Base-by-base conservation (phyloP, 1,139 yeast genomes). In the Scheffersomyces lignicola region DNA sequence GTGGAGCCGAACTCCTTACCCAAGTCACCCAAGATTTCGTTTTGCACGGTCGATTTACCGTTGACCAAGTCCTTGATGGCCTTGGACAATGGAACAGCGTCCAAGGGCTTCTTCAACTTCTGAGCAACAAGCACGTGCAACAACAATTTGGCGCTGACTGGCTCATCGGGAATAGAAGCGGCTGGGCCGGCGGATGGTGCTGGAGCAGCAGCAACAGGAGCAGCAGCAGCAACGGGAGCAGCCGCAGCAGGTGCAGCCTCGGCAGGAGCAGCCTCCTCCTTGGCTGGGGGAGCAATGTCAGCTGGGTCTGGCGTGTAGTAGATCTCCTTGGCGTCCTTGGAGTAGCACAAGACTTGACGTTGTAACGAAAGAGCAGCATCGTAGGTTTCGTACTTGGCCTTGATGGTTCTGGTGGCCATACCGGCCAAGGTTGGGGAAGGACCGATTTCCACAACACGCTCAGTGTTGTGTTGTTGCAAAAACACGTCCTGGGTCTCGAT, bases 351-450 rank as follows among this genome's bases (percentile, higher is more conserved):
- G 34, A 92, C 95, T 67, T 92, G 95, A 75, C 99, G 92, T 60
- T 92, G 96, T 58, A 92, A 76, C 36, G 96, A 88, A 55, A 90
- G 73, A 33, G 98, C 97, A 40, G 98, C 97, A 61, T 92, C 99
- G 59, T 89, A 92, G 31, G 96, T 85, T 67, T 92, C 97, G 64
- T 89, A 92, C 68, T 90, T 92, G 58, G 95, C 88, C 70, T 89
- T 90, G 62, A 92, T 79, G 44, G 99, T 92, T 70, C 97, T 82
- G 50, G 87, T 80, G 43, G 98, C 97, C 99, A 92, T 92, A 48
- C 97, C 97, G 25, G 97, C 92, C 59, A 92, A 77, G 26, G 98
- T 92, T 41, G 99, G 98, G 34, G 97, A 89, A 44, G 99, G 99
- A 38, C 99, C 99, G 47, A 92, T 87, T 68, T 92, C 99, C 48